Percentiles rank a stretch among this genome's conserved stretches.
Evolutionary conservation across 2,329 filamentous ascomycete genomes (phyloP).

Genomic region (Aureobasidium pullulans): DNA sequence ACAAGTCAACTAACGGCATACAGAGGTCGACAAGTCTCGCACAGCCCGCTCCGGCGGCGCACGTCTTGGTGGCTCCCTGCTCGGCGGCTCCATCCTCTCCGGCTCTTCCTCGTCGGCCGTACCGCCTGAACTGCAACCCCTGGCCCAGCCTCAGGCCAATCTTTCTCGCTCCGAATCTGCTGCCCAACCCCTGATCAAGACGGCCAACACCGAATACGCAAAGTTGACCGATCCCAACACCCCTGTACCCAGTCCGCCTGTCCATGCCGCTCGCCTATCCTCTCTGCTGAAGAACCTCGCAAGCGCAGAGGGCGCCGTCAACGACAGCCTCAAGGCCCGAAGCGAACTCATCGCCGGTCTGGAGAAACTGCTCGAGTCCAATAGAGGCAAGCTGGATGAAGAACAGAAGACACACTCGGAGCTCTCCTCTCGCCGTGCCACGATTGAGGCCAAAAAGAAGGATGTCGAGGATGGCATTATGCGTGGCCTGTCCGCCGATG

Average conservation of each 20-base stretch:
- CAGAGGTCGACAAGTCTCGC: slow-evolving; percentile 47
- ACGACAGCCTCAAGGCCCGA: slow-evolving; percentile 81
- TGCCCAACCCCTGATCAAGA: slow-evolving; percentile 58
- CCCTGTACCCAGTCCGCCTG: slow-evolving; percentile 69
- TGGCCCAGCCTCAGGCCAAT: slow-evolving; percentile 67
- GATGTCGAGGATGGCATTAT: slow-evolving; percentile 91
- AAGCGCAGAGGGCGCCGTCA: slow-evolving; percentile 79
- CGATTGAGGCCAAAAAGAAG: slow-evolving; percentile 74
- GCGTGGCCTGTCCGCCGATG: slow-evolving; percentile 57
- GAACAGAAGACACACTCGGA: slow-evolving; percentile 63
- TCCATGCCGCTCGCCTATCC: slow-evolving; percentile 83
- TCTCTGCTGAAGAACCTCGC: slow-evolving; percentile 84
- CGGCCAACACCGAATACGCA: slow-evolving; percentile 73
- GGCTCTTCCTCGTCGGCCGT: slow-evolving; percentile 45
- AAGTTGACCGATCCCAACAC: slow-evolving; percentile 69
- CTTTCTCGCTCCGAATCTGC: slow-evolving; percentile 65
- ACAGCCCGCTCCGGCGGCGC: slow-evolving; percentile 14
- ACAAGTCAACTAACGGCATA: background rate
- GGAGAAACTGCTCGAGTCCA: slow-evolving; percentile 71
- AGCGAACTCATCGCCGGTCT: slow-evolving; percentile 69
- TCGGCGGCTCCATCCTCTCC: slow-evolving; percentile 65
- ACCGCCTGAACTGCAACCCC: slow-evolving; percentile 67
- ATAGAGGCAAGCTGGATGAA: slow-evolving; percentile 58
- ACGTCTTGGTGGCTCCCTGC: slow-evolving; percentile 24
- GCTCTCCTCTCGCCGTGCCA: slow-evolving; percentile 57